Base-by-base conservation (phyloP, 345 rosid species). In the Citrus hindsii region DNA sequence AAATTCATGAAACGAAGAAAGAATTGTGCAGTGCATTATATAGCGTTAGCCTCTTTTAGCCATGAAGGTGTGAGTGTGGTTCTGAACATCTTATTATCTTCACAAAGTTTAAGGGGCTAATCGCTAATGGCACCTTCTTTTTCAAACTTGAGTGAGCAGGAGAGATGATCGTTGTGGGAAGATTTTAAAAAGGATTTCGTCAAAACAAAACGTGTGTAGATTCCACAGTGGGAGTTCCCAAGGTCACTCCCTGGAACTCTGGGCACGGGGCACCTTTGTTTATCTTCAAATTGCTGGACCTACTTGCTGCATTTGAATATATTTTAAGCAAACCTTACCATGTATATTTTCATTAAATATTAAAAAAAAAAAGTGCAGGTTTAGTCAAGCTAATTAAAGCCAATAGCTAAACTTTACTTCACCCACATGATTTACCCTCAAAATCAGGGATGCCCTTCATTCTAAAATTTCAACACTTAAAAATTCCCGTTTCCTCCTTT, bases 131-230 rank as follows among this genome's bases (percentile, higher is more conserved):
- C 24, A 51, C 56, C 56, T 51, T 51, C 56, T 18, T 13, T 48
- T 51, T 51, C 56, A 69, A 22, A 33, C 22, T 27, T 70, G 1
- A 18, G 12, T 8, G 18, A 4, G 24, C 40, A 33, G 42, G 30
- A 21, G 53, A 22, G 27, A 22, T 53, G 71, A 4, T 35, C 24
- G 30, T n/a, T 3, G 28, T 4, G 28, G 55, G 55, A 69, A 38
- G 18, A 59, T 13, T 37, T 74, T 35, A 30, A 46, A 2, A 51
- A 18, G 32, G 21, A 25, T 19, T 59, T 77, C 33, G 64, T 74
- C 63, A 51, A 78, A 79, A 55, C 78, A 69, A 75, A 80, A 85
- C 85, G 84, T 82, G 85, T 25, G 68, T 59, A 77, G 86, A 85
- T 82, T 82, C 88, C 77, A 51, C 32, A 25, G 9, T 42, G 67